Evolutionary conservation across 441 rosid genomes (phyloP).

Genomic region (Daphne laureola): DNA sequence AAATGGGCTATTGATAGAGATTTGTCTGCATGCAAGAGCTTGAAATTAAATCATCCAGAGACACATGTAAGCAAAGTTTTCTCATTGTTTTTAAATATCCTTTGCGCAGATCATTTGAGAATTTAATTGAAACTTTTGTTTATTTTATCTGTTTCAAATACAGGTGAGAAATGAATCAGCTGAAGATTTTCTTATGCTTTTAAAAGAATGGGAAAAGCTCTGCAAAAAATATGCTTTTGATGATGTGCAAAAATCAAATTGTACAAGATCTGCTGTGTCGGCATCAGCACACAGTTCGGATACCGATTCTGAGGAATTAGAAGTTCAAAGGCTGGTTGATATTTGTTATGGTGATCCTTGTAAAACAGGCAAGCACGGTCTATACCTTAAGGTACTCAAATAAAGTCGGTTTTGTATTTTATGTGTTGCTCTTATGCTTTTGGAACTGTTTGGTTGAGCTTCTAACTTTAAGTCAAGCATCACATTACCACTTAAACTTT

Average conservation of each 20-base stretch:
- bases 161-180: constrained; percentile 91
- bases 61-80: constrained; percentile 40
- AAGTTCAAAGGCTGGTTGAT: constrained; percentile 64
- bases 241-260: constrained; percentile 18
- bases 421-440: constrained; percentile 2
- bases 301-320: constrained; percentile 45
- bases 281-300: constrained; percentile 23
- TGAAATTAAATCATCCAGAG: constrained; percentile 77
- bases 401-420: constrained; percentile 1
- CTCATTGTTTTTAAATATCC: constrained; percentile 5
- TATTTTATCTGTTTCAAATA: constrained; percentile 15
- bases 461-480: not conserved
- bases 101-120: not conserved
- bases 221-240: constrained; percentile 48
- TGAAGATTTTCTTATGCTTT: constrained; percentile 72
- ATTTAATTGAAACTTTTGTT: not conserved
- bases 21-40: constrained; percentile 71
- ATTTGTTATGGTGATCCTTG: constrained; percentile 77
- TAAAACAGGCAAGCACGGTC: constrained; percentile 47
- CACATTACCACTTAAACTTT: no score
- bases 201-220: constrained; percentile 84
- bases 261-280: constrained; percentile 22
- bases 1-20: constrained; percentile 83
- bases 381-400: constrained; percentile 65
- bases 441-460: constrained; percentile 17